Evolutionary conservation across 1,284 basidiomycete genomes (phyloP), one percentile per base, ranked within the genome.

Genomic region (Termitomyces sp.): DNA sequence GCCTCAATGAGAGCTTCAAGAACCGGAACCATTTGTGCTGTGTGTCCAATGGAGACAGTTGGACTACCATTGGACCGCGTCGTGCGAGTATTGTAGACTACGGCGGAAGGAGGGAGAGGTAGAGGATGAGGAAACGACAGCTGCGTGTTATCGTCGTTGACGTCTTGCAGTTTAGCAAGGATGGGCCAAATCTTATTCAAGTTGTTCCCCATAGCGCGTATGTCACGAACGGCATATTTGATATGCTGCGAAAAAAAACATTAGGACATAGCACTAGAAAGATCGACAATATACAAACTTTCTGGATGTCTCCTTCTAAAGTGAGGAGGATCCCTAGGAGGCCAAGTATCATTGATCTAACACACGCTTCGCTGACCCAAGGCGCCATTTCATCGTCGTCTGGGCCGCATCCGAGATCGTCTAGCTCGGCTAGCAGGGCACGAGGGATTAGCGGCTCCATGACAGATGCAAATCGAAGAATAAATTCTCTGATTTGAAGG

Each of bases 401-500:
- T 17, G 63, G 64, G 30, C 62, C 65, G 49, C 69, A 67, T 26
- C 77, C 73, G 48, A 90, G 73, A 54, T 80, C 74, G 39, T 88
- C 87, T 9, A 91, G 68, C 60, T 88, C 86, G 52, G 86, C 83
- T 4, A 86, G 64, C 57, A 83, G 75, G 1, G 68, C 59, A 49
- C 79, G 81, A 1, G 79, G 73, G 9, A 88, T 73, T 13, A 62
- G 54, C 3, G 68, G 68, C 19, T 80, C 77, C 58, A 86, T 68
- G 7, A 79, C 59, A 26, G 72, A 68, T 2, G 75, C 73, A 61
- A 91, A 91, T 31, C 88, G 78, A 39, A 87, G 65, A 6, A 80
- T 64, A 65, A 89, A 91, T 68, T 90, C 88, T 55, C 88, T 82
- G 48, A 90, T 83, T 60, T 81, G 73, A 50, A 90, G 78, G 4